Base-by-base conservation (phyloP, 1,284 basidiomycete genomes). In the Takashimella tepidaria region DNA sequence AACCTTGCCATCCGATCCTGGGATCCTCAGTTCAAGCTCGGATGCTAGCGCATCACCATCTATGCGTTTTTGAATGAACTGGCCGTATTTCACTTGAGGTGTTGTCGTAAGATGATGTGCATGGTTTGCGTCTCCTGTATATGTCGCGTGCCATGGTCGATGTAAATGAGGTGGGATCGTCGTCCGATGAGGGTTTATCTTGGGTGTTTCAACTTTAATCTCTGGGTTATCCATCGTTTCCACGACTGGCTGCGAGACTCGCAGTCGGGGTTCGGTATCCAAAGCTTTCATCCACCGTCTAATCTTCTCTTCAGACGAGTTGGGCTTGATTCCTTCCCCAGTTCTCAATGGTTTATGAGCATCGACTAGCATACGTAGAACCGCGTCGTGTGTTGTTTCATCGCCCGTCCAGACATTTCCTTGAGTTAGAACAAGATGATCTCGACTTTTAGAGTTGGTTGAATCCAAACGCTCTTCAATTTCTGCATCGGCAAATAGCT, bases 341-440 rank as follows among this genome's bases (percentile, higher is more conserved):
- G 78, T 81, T 12, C 87, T 80, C 25, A 88, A 74, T 4, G 88
- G 87, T 73, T 87, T 89, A 76, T 90, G 84, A 63, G 88, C 88
- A 77, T 91, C 88, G 41, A 89, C 80, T 3, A 91, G 81, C 89
- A 92, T 91, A 22, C 88, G 82, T 20, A 91, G 78, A 0, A 90
- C 86, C 0, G 85, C 81, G 75, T 89, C 86, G 54, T 83, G 77
- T 3, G 83, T 78, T 1, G 79, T 78, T 71, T 90, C 88, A 13
- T 90, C 87, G 1, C 87, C 88, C 2, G 81, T 82, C 89, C 87
- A 90, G 64, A 74, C 57, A 5, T 67, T 67, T 4, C 70, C 68
- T 47, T 72, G 67, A 21, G 57, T 56, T 19, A 74, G 63, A 76
- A 78, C 69, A 12, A 74, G 73, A 16, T 67, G 70, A 6, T 73